Evolutionary conservation across 2,329 filamentous ascomycete species (phyloP), one percentile per base, ranked within the genome.

Genomic region (Phialocephala subalpina): DNA sequence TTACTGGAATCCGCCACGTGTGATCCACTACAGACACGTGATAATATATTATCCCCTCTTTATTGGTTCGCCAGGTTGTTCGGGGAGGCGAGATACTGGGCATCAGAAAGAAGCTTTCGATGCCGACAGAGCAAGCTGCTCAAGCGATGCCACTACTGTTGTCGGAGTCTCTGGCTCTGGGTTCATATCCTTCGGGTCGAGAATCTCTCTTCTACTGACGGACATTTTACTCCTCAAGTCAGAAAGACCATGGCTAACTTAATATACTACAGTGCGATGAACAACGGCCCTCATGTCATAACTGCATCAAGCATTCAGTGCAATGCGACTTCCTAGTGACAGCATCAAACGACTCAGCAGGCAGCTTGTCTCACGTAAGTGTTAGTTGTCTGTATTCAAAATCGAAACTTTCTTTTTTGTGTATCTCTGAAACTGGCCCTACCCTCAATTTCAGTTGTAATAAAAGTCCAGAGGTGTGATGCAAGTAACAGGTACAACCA

Each of bases 261-360:
- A 16, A 12, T n/a, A 12, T 63, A 40, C 59, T 63, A 40, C 59
- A 81, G 79, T 81, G 80, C 65, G 80, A 81, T 64, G 80, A 81
- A 63, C 72, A 76, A 35, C 74, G 75, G 40, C 80, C 80, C 27
- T 72, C 76, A 64, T 81, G 80, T 64, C 73, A 76, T 56, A 81
- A 81, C 68, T 81, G 80, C 70, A 75, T 78, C 47, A 78, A 77
- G 20, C 79, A 80, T 59, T 79, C 78, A 12, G 78, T 80, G 11
- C 68, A 74, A 56, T 81, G 80, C 67, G 78, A 79, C 59, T 80
- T 77, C 60, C 59, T 77, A 47, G 25, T 66, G 8, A 27, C 69
- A 2, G 67, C 67, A 11, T 59, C 62, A n/a, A 61, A 58, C 45
- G 66, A 67, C 58, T 65, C 58, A 29, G 64, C 45, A 40, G 38